Evolutionary conservation across 768 basidiomycete species (phyloP), one percentile per base, ranked within the genome.

Genomic region (Trametes elegans): DNA sequence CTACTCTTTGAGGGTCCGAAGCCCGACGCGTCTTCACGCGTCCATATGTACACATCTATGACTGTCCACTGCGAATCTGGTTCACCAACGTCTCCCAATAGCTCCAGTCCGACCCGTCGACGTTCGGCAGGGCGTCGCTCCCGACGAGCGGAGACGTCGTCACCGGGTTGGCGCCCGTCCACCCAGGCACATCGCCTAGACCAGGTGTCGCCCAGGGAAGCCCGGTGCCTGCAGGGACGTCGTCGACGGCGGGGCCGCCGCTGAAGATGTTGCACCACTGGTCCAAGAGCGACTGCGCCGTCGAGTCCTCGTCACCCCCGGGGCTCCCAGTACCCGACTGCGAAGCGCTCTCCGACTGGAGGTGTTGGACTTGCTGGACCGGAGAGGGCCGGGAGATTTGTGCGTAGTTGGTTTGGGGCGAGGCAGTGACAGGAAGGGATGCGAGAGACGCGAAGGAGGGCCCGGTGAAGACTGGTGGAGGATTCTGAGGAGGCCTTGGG

Each of bases 191-290:
- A 61, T 87, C 85, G 28, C 75, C 74, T 43, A 76, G 73, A 13
- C 79, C 79, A 7, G 80, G 76, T 13, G 82, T 81, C 19, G 79
- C 79, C 87, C 86, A 88, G 7, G 83, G 78, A 58, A 83, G 64
- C 5, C 73, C 69, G 2, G 61, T 49, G 29, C 34, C 57, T 9
- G 56, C 57, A 24, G 45, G 55, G 23, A 50, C 59, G 42, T 60
- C 65, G 45, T 67, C 68, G 13, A 65, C 84, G 2, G 82, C 62
- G 2, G 79, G 77, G 10, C 83, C 79, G 54, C 84, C 87, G 64
- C 82, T 87, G 60, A 90, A 81, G n/a, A 85, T 83, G 58, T 85
- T 86, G 64, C 83, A 88, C 90, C 91, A 93, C 58, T 91, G 87
- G 67, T 93, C 90, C 42, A 93, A 73, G 51, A 93, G 68, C 10